Base-by-base conservation (phyloP, 768 basidiomycete species). In the Macrocybe gigantea region DNA sequence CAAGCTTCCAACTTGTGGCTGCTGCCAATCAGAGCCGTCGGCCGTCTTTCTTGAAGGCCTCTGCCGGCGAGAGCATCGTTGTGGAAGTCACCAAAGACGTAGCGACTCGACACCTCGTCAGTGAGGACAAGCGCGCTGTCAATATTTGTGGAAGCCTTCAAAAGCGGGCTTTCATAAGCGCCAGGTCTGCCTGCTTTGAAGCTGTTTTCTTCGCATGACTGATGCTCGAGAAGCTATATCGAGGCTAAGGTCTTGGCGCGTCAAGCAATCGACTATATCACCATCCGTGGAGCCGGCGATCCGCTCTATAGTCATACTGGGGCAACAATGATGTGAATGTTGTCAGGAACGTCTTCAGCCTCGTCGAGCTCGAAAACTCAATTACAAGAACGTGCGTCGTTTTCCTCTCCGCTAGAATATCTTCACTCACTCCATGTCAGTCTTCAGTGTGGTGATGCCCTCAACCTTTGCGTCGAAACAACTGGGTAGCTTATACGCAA, bases 401-500 rank as follows among this genome's bases (percentile, higher is more conserved):
- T 8, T 40, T 13, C 41, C 6, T 12, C 34, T 14, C 11, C 6
- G 48, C 40, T 13, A 7, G 12, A 7, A 40, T 8, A 33, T n/a
- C 8, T 14, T 12, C 39, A 9, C 7, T 3, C 8, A 33, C 43
- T 12, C 34, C 7, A 8, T n/a, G 39, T 44, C 7, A 38, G 33
- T 32, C 32, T 48, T 12, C 29, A 72, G 69, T n/a, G 57, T 77
- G 49, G 50, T 69, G 60, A 61, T 77, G 74, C 60, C 13, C 65
- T 61, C 49, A 60, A 60, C 32, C 68, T 53, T 14, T 71, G 69
- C 61, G 42, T 44, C 36, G 53, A 58, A 41, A 66, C 66, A 52
- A 67, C 71, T 68, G 73, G 44, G 71, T 75, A 46, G 73, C 72
- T 4, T 75, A 77, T 63, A 74, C 72, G 15, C 57, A 68, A 48